These are phyloP conservation scores for Lactarius tabidus DNA, from an alignment of 768 basidiomycete genomes.

Conservation along the genomic window DNA sequence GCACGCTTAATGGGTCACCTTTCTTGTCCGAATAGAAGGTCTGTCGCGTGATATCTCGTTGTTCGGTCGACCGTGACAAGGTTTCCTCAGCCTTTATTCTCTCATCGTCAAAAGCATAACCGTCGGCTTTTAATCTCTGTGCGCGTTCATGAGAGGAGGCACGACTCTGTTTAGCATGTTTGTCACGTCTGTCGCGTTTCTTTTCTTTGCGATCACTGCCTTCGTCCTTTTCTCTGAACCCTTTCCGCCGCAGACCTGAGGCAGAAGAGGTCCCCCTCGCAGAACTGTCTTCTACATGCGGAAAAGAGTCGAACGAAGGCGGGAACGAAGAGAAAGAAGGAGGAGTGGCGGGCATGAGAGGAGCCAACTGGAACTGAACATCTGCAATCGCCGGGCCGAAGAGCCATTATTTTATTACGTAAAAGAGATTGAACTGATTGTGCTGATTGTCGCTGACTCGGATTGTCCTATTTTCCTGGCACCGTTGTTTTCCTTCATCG, in stretches of 20 bases:
- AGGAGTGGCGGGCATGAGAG: constrained; percentile 41
- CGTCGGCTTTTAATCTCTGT: constrained; percentile 19
- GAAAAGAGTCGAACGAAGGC: constrained; percentile 67
- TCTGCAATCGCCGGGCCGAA: constrained; percentile 1
- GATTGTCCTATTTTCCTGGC: neutral
- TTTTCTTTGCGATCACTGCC: constrained; percentile 32
- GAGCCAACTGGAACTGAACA: constrained; percentile 3
- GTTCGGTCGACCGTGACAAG: constrained; percentile 28
- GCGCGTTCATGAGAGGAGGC: constrained; percentile 28
- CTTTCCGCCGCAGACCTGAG: constrained; percentile 22
- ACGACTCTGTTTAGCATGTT: constrained; percentile 12
- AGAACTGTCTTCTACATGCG: constrained; percentile 49
- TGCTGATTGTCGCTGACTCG: neutral
- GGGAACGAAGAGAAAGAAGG: constrained; percentile 62
- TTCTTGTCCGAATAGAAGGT: constrained; percentile 55
- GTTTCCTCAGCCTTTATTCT: constrained; percentile 36
- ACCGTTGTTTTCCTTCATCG: neutral
- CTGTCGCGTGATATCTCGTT: constrained; percentile 31
- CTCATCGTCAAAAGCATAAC: constrained; percentile 31
- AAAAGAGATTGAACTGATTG: neutral
- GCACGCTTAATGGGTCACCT: constrained; percentile 24
- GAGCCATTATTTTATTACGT: neutral
- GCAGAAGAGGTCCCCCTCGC: constrained; percentile 30
- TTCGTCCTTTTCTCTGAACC: constrained; percentile 26
- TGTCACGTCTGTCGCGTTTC: constrained; percentile 21